Conservation (phyloP, 371 early-diverging fungal genomes). For the Neoconidiobolus thromboides region DNA sequence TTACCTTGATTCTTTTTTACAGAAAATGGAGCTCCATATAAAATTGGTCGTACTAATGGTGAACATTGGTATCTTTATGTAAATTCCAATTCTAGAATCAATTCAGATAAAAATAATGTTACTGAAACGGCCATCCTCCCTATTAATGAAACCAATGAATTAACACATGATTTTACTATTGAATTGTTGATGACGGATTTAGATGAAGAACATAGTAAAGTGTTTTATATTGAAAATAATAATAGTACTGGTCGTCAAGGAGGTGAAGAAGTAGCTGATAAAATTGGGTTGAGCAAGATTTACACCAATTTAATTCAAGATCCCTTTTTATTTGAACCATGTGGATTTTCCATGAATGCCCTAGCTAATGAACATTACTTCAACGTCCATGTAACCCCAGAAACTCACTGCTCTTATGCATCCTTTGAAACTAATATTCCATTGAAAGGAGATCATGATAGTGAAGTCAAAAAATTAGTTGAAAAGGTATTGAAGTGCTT, state of each 20-base stretch:
- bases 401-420: constrained; percentile 87
- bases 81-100: constrained; percentile 17
- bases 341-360: constrained; percentile 85
- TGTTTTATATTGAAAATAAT: too few species aligned
- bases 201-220: constrained; percentile 11
- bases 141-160: constrained; percentile 13
- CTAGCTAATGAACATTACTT: constrained; percentile 63
- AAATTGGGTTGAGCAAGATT: constrained; percentile 44
- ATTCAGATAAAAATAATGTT: too few species aligned
- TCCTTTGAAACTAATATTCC: constrained; percentile 87
- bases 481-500: constrained; percentile 55
- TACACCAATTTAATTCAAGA: constrained; percentile 61
- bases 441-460: constrained; percentile 16
- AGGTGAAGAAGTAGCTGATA: constrained; percentile 30
- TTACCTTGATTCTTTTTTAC: constrained; percentile 1
- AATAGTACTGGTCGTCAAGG: constrained; percentile 24
- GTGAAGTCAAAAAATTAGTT: constrained; percentile 45
- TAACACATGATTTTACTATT: constrained; percentile 58
- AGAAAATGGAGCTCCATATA: constrained; percentile 65
- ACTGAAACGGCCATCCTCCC: background rate
- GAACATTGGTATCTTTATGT: constrained; percentile 92
- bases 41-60: constrained; percentile 75
- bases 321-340: constrained; percentile 76
- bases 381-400: constrained; percentile 98
- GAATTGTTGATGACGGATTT: constrained; percentile 88